Evolutionary conservation across 345 rosid genomes (phyloP).

Genomic region (Populus nigra): DNA sequence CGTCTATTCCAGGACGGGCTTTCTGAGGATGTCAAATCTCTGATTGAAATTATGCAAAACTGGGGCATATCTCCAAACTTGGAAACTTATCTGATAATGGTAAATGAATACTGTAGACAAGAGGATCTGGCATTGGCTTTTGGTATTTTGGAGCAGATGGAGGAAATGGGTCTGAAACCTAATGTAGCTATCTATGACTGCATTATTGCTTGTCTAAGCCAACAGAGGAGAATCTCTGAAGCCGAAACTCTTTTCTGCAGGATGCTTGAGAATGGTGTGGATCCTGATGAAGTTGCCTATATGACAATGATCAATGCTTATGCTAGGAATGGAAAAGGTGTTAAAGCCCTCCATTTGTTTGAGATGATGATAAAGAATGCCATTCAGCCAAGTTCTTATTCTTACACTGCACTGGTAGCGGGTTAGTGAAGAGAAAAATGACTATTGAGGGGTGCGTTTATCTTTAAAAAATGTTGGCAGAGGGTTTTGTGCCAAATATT

Average conservation of each 20-base stretch:
- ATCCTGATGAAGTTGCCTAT: slow-evolving; percentile 64
- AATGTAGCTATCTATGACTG: slow-evolving; percentile 56
- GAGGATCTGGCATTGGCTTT: slow-evolving; percentile 44
- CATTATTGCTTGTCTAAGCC: slow-evolving; percentile 51
- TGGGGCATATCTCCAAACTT: slow-evolving; percentile 45
- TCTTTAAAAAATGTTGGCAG: slow-evolving; percentile 58
- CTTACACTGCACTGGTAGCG: slow-evolving; percentile 61
- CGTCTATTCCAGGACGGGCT: slow-evolving; percentile 42
- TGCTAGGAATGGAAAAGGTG: slow-evolving; percentile 38
- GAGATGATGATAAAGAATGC: slow-evolving; percentile 51
- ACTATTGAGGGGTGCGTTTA: slow-evolving; percentile 52
- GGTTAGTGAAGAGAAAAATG: slow-evolving; percentile 56
- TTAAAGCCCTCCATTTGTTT: slow-evolving; percentile 51
- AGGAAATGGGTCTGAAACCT: slow-evolving; percentile 53
- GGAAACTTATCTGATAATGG: slow-evolving; percentile 50
- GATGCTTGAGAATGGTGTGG: slow-evolving; percentile 60
- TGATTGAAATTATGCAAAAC: slow-evolving; percentile 44
- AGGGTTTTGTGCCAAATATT: slow-evolving; percentile 53
- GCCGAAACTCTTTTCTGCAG: slow-evolving; percentile 55
- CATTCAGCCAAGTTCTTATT: slow-evolving; percentile 45
- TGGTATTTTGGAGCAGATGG: slow-evolving; percentile 45
- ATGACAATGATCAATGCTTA: slow-evolving; percentile 72
- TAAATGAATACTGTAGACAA: slow-evolving; percentile 48
- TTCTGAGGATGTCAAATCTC: slow-evolving; percentile 35
- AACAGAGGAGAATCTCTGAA: slow-evolving; percentile 39